Conservation (phyloP, 1,284 basidiomycete species). For the Vanrija sp. region DNA sequence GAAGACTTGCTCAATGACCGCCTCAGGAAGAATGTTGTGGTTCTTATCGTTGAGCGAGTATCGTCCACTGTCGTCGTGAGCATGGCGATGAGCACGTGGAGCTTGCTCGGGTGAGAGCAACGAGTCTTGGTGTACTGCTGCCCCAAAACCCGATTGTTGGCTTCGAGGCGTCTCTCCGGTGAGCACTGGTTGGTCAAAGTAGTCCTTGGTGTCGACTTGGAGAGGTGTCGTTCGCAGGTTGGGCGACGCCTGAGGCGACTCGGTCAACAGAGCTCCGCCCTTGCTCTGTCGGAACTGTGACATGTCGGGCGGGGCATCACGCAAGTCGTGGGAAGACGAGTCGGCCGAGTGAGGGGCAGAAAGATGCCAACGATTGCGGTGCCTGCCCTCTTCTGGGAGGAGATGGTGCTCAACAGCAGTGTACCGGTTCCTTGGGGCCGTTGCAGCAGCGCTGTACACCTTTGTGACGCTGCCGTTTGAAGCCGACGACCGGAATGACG, state of each 20-base stretch:
- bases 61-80: constrained; percentile 12
- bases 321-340: too few relatives aligned
- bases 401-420: constrained; percentile 33
- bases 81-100: not conserved
- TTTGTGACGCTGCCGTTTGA: constrained; percentile 4
- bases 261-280: too few relatives aligned
- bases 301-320: too few relatives aligned
- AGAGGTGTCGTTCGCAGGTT: not conserved
- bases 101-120: not conserved
- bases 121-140: too few relatives aligned
- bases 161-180: not conserved
- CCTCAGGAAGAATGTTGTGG: constrained; percentile 32
- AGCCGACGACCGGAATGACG: constrained; percentile 4
- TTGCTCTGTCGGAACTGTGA: too few relatives aligned
- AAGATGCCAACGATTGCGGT: too few relatives aligned
- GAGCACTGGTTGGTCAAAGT: too few relatives aligned
- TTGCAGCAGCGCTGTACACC: too few relatives aligned
- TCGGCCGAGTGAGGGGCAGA: too few relatives aligned
- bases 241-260: not conserved
- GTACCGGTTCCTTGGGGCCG: constrained; percentile 21
- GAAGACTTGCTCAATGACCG: constrained; percentile 43
- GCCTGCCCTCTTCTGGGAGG: constrained; percentile 10
- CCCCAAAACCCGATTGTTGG: too few relatives aligned
- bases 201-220: not conserved
- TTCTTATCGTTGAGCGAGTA: not conserved